Evolutionary conservation across 1,284 basidiomycete species (phyloP), one percentile per base, ranked within the genome.

Genomic region (Peniophora sp.): DNA sequence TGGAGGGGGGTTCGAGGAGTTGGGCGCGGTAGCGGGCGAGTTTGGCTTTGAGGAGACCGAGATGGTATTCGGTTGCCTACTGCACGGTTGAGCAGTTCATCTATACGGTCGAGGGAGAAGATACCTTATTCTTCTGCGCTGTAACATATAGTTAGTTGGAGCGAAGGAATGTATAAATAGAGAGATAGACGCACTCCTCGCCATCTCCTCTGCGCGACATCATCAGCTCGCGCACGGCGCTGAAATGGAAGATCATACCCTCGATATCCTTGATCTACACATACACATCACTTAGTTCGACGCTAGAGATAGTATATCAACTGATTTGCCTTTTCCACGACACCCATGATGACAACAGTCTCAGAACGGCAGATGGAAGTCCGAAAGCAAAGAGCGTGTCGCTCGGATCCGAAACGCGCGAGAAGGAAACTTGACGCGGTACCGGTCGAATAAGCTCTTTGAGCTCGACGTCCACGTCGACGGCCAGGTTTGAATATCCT

Each of bases 91-190:
- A 59, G 55, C 48, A 20, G 24, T 23, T 32, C 27, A 23, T 32
- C 44, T 48, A 32, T 25, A 22, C 19, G 27, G 36, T 25, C 41
- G 25, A 39, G 36, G 39, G 19, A 14, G 19, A 36, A 45, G 50
- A 58, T 53, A 83, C 89, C 78, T 87, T 93, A 69, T 94, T 94
- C 72, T 94, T 96, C 71, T 95, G 92, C 47, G 91, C 91, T 92
- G 60, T 55, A 56, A 9, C 35, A 38, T 27, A 23, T 39, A 19
- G 24, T 64, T 14, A 58, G 56, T 51, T 38, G 54, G 47, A 39
- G 23, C n/a, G 16, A 53, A 49, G 20, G 52, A 12, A 32, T 32
- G 27, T 32, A 44, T 47, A 27, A 38, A 25, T 20, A n/a, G 25
- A 41, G 27, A 53, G 44, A 35, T 36, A 34, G 3, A 79, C 89